phyloP scores from a whole-genome alignment of 441 rosid species.

The Lepidium campestre region DNA sequence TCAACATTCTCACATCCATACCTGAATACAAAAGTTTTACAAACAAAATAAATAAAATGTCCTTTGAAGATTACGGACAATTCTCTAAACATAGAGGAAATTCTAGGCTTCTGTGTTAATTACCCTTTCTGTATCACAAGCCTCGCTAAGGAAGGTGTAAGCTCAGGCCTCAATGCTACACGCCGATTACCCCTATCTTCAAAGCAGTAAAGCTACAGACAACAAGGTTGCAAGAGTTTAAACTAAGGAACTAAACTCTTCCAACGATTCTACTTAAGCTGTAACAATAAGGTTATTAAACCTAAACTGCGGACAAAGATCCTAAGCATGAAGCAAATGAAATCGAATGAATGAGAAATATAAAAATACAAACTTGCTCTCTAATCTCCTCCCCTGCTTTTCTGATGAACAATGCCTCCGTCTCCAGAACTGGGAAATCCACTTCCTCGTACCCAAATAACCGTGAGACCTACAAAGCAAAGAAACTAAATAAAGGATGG shows the following conservation, averaged over 20 bases:
- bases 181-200: conserved; percentile 92
- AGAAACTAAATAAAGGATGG: background rate
- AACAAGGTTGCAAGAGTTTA: conserved; percentile 7
- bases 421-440: conserved; percentile 76
- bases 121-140: conserved; percentile 96
- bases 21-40: conserved; percentile 45
- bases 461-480: conserved; percentile 49
- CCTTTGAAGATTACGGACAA: background rate
- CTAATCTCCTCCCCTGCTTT: conserved; percentile 93
- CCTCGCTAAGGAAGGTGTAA: conserved; percentile 87
- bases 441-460: conserved; percentile 81
- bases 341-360: background rate
- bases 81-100: background rate
- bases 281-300: background rate
- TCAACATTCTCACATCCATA: conserved; percentile 57
- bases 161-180: conserved; percentile 96
- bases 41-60: conserved; percentile 27
- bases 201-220: conserved; percentile 80
- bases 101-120: background rate
- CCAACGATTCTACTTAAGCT: background rate
- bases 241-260: background rate
- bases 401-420: conserved; percentile 76
- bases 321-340: background rate
- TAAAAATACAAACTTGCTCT: conserved; percentile 53
- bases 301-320: background rate